These are phyloP conservation scores for Pseudoturritis turrita DNA, from an alignment of 345 rosid species.

Conservation along the genomic window DNA sequence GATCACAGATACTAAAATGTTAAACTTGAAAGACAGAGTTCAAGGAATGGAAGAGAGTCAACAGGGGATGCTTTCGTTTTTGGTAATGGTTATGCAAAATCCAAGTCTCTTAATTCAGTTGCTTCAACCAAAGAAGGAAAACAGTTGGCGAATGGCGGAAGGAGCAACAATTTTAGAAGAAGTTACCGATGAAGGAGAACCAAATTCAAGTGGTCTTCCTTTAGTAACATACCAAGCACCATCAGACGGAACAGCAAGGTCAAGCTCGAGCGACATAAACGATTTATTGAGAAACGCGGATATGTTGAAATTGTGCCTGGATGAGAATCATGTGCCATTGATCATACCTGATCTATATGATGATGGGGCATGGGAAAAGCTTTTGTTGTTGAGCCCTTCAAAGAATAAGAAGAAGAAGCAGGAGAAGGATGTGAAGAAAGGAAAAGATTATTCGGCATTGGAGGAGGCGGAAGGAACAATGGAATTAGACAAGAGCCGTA, in stretches of 20 bases:
- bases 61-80: constrained; percentile 91
- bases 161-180: constrained; percentile 51
- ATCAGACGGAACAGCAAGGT: constrained; percentile 36
- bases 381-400: constrained; percentile 48
- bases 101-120: constrained; percentile 77
- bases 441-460: constrained; percentile 27
- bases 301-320: constrained; percentile 60
- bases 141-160: constrained; percentile 57
- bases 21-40: constrained; percentile 56
- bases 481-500: constrained; percentile 26
- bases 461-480: constrained; percentile 28
- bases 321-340: constrained; percentile 58
- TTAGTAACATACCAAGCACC: constrained; percentile 67
- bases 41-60: constrained; percentile 94
- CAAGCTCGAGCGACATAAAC: constrained; percentile 36
- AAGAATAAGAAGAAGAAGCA: constrained; percentile 34
- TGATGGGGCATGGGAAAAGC: constrained; percentile 77
- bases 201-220: constrained; percentile 46
- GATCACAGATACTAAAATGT: constrained; percentile 57
- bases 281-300: constrained; percentile 62
- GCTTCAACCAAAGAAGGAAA: constrained; percentile 75
- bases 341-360: constrained; percentile 61
- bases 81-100: constrained; percentile 85
- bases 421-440: constrained; percentile 35
- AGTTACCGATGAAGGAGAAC: constrained; percentile 40